These are phyloP conservation scores for Penicillium maclennaniae DNA, from an alignment of 495 filamentous ascomycete genomes.

Conservation along the genomic window DNA sequence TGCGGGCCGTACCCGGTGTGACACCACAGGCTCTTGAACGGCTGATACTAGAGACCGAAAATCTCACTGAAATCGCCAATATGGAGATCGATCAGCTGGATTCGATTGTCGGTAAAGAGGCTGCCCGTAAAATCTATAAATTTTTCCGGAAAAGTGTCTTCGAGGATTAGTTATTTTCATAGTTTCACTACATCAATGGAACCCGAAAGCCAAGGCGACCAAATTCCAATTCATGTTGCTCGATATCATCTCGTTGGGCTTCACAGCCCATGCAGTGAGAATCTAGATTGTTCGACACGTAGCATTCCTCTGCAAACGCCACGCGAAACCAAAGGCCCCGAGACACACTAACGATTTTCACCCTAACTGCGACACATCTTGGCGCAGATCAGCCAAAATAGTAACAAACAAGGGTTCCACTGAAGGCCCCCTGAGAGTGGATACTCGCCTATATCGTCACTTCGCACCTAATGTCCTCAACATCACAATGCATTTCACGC, in stretches of 20 bases:
- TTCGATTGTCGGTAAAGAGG: constrained; percentile 72
- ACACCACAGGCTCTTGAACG: constrained; percentile 68
- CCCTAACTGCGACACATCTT: constrained; percentile 15
- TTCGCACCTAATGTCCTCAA: constrained; percentile 2
- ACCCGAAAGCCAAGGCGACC: not conserved
- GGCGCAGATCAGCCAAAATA: constrained; percentile 25
- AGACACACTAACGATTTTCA: constrained; percentile 2
- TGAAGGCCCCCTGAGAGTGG: constrained; percentile 22
- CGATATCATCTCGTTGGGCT: no score
- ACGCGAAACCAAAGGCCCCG: not conserved
- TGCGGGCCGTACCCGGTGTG: constrained; percentile 81
- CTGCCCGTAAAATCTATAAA: constrained; percentile 67
- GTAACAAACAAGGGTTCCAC: constrained; percentile 22
- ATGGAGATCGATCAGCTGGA: constrained; percentile 71
- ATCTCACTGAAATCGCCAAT: constrained; percentile 81
- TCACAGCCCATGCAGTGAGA: not conserved
- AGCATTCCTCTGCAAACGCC: not conserved
- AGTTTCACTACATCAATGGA: not conserved
- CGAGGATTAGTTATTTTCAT: constrained; percentile 31
- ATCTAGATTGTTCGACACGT: not conserved
- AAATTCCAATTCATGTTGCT: no score
- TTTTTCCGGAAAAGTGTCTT: constrained; percentile 87
- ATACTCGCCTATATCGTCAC: constrained; percentile 6
- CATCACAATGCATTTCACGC: constrained; percentile 17
- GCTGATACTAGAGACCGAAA: constrained; percentile 68